Percentiles rank a stretch among this genome's conserved stretches.
These are phyloP conservation scores for Aspergillus nidulans DNA, from an alignment of 495 filamentous ascomycete species.

Conservation along the genomic window DNA sequence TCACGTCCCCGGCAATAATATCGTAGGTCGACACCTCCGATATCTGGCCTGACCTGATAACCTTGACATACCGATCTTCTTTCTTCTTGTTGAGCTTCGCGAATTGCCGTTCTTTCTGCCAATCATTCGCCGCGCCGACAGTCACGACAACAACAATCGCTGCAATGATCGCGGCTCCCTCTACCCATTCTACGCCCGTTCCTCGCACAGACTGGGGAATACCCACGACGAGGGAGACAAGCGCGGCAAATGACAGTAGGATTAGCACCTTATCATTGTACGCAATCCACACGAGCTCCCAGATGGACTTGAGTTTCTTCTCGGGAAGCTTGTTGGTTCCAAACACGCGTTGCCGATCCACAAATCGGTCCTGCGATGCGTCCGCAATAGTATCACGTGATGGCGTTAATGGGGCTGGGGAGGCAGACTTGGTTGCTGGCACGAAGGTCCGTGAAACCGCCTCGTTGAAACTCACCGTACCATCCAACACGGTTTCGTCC, in stretches of 20 bases:
- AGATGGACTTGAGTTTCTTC: conserved; percentile 66
- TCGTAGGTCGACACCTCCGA: conserved; percentile 76
- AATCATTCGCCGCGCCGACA: conserved; percentile 65
- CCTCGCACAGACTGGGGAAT: conserved; percentile 62
- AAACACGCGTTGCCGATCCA: conserved; percentile 66
- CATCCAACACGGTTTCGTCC: conserved; percentile 64
- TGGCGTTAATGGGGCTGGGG: conserved; percentile 22
- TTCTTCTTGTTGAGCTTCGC: conserved; percentile 69
- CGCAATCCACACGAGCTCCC: conserved; percentile 73
- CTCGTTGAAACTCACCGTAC: conserved; percentile 67
- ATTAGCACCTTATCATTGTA: conserved; percentile 82
- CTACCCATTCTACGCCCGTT: conserved; percentile 74
- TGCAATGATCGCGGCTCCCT: conserved; percentile 67
- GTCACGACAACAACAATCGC: conserved; percentile 66
- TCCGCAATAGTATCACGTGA: conserved; percentile 24
- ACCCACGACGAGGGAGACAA: conserved; percentile 77
- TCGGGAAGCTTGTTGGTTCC: conserved; percentile 66
- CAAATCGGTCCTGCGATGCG: conserved; percentile 18
- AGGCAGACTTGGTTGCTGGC: conserved; percentile 24
- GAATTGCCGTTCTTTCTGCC: conserved; percentile 67
- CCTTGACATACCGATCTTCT: conserved; percentile 66
- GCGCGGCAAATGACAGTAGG: conserved; percentile 70
- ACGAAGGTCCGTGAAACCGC: conserved; percentile 37
- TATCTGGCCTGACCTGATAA: conserved; percentile 72
- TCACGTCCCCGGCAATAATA: conserved; percentile 77